These are phyloP conservation scores for Fusarium camptoceras DNA, from an alignment of 2,329 filamentous ascomycete genomes.

Conservation along the genomic window DNA sequence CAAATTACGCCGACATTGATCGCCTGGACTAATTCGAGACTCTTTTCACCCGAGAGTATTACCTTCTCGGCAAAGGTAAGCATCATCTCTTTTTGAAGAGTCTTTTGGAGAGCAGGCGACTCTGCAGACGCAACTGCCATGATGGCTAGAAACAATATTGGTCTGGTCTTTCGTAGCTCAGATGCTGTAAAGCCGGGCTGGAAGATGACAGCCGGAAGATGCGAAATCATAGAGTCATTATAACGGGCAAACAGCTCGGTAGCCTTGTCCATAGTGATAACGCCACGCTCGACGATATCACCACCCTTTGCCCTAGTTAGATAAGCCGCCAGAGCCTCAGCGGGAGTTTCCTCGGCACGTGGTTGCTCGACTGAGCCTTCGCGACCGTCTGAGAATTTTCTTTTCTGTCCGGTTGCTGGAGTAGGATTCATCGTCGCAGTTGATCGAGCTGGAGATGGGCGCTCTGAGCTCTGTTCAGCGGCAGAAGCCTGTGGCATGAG, in stretches of 20 bases:
- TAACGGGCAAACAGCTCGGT: slow-evolving; percentile 68
- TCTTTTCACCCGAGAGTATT: slow-evolving; percentile 82
- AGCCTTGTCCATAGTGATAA: slow-evolving; percentile 68
- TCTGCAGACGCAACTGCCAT: slow-evolving; percentile 74
- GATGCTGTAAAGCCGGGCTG: slow-evolving; percentile 63
- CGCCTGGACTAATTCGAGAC: slow-evolving; percentile 83
- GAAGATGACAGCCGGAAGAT: slow-evolving; percentile 73
- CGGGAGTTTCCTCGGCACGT: slow-evolving; percentile 26
- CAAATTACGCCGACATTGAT: slow-evolving; percentile 81
- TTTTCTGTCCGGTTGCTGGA: slow-evolving; percentile 47
- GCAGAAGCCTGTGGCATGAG: slow-evolving; percentile 9
- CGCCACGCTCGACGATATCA: slow-evolving; percentile 69
- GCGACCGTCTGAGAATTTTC: slow-evolving; percentile 46
- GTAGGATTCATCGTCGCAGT: slow-evolving; percentile 14
- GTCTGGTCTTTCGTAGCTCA: slow-evolving; percentile 69
- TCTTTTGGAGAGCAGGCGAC: slow-evolving; percentile 66
- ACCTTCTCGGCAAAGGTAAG: slow-evolving; percentile 79
- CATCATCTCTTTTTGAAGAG: slow-evolving; percentile 76
- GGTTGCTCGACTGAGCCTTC: slow-evolving; percentile 31
- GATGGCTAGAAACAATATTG: slow-evolving; percentile 76
- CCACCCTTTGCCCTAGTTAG: slow-evolving; percentile 48
- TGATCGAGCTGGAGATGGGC: slow-evolving; percentile 17
- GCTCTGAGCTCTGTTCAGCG: slow-evolving; percentile 33
- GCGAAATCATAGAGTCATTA: slow-evolving; percentile 67
- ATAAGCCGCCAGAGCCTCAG: slow-evolving; percentile 38